These are phyloP conservation scores for Botrytis galanthina DNA, from an alignment of 2,329 filamentous ascomycete genomes.

Conservation along the genomic window DNA sequence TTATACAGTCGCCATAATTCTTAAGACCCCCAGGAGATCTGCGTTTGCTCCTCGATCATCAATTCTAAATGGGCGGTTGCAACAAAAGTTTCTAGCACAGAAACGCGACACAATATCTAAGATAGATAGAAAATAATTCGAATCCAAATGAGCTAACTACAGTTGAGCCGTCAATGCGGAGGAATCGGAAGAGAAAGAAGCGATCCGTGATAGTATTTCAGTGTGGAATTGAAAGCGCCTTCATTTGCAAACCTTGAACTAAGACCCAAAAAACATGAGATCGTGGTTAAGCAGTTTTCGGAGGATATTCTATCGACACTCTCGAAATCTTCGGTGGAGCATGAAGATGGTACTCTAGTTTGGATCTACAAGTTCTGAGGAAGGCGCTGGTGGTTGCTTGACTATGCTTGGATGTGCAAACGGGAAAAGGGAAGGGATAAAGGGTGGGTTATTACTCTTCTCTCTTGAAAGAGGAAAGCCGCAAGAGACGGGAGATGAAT, in stretches of 20 bases:
- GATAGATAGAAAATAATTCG: neutral
- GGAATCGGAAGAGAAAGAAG: neutral
- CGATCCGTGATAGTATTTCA: neutral
- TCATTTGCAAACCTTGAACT: neutral
- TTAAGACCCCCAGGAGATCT: neutral
- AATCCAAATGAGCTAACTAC: neutral
- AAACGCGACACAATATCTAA: neutral
- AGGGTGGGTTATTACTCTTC: accelerated
- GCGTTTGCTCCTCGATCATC: neutral
- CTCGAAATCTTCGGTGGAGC: neutral
- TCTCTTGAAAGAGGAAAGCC: neutral
- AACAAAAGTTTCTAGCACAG: neutral
- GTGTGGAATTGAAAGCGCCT: neutral
- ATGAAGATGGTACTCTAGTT: neutral
- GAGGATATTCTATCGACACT: neutral
- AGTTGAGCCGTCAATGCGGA: neutral
- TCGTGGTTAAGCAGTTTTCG: neutral
- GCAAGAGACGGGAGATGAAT: neutral
- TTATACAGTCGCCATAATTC: neutral
- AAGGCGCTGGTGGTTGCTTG: neutral
- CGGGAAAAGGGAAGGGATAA: too few species aligned
- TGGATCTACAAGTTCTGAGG: neutral
- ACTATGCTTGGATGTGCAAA: neutral
- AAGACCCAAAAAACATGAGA: neutral
- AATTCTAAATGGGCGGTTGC: neutral